Conservation (phyloP, 371 early-diverging fungal genomes). For the Capniomyces stellatus region DNA sequence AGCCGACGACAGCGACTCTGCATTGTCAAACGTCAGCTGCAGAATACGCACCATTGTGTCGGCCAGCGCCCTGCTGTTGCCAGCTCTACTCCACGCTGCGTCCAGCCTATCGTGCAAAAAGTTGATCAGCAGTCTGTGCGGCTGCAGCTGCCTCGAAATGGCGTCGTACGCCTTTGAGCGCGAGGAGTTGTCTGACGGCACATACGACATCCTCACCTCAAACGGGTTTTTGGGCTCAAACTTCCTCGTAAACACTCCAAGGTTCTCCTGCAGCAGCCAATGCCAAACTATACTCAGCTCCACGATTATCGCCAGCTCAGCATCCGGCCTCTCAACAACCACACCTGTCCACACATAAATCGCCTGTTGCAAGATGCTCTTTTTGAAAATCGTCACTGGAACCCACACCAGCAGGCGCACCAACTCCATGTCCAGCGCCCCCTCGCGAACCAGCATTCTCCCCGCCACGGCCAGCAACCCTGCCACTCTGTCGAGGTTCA, state of each 20-base stretch:
- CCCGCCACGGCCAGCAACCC: slow-evolving; percentile 1
- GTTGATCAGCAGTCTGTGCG: slow-evolving; percentile 68
- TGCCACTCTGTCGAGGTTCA: slow-evolving; percentile 4
- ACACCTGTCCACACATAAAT: slow-evolving; percentile 76
- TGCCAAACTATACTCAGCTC: slow-evolving; percentile 71
- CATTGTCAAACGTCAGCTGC: slow-evolving; percentile 49
- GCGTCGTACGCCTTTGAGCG: slow-evolving; percentile 37
- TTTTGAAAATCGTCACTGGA: slow-evolving; percentile 64
- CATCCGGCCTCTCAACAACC: slow-evolving; percentile 50
- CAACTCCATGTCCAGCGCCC: slow-evolving; percentile 30
- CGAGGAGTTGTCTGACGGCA: slow-evolving; percentile 63
- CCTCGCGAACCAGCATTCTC: background rate
- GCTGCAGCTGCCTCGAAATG: slow-evolving; percentile 42
- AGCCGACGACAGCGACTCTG: slow-evolving; percentile 34
- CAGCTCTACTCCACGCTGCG: slow-evolving; percentile 36
- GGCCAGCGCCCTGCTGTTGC: slow-evolving; percentile 50
- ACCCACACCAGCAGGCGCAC: slow-evolving; percentile 65
- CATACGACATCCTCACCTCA: slow-evolving; percentile 72
- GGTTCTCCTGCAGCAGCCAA: slow-evolving; percentile 50
- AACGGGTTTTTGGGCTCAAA: slow-evolving; percentile 59
- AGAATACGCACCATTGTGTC: slow-evolving; percentile 54
- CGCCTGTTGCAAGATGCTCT: slow-evolving; percentile 56
- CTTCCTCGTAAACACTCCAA: slow-evolving; percentile 44
- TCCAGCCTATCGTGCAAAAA: slow-evolving; percentile 72
- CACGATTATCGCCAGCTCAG: slow-evolving; percentile 55